Evolutionary conservation across 352 stramenopile genomes (phyloP), one percentile per base, ranked within the genome.

Genomic region (Globisporangium emineosum): DNA sequence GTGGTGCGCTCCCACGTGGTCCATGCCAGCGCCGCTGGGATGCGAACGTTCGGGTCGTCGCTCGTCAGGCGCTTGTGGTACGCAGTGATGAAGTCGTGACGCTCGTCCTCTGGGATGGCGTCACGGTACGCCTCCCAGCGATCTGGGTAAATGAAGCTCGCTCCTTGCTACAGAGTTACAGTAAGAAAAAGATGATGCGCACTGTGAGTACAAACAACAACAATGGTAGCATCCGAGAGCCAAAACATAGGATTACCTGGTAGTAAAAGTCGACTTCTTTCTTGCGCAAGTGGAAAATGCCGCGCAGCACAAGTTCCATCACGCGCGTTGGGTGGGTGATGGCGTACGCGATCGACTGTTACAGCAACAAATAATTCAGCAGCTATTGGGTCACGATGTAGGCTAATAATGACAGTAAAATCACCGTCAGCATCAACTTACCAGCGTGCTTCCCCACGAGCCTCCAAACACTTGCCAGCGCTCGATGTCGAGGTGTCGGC

Each of bases 261-360:
- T 98, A 98, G 66, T 98, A 89, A 73, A 97, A 98, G 69, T 98
- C 82, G 57, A 98, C 91, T 70, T 98, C 94, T 30, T 87, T 72
- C 50, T 90, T 78, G 56, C 92, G 88, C 45, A 98, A 78, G 13
- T 96, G 73, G 71, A 97, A 99, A 35, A 99, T 93, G 21, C 94
- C 96, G 13, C 94, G 79, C 37, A 98, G 74, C 25, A 99, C 83
- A 55, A 99, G 77, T 59, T 91, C 80, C n/a, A 75, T 79, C 37
- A 98, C 84, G 10, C 69, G 70, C 10, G 69, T 71, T 2, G 96
- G 91, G 80, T 98, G 91, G 35, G 63, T 85, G 61, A 94, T 86
- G 33, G 94, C 92, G 72, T 99, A 99, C 29, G 94, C 78, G 65
- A 98, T 85, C 5, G 91, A 91, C 76, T 87, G 52, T 27, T 37